phyloP scores from a whole-genome alignment of 2,329 filamentous ascomycete genomes.

The Cryphonectria carpinicola region DNA sequence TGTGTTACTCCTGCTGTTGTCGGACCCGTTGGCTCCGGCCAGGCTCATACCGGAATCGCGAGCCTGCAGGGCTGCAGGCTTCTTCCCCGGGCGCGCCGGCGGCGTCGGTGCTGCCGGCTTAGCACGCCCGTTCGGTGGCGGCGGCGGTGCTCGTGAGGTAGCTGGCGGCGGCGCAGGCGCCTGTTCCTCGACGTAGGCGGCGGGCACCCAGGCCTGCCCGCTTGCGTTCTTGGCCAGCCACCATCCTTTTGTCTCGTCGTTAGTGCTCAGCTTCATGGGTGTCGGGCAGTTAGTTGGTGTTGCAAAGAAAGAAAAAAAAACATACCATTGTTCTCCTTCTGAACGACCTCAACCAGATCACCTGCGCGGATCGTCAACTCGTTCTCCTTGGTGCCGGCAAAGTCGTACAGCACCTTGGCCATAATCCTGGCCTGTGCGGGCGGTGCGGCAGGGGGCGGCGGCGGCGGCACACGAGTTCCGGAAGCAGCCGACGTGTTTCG shows the following conservation, averaged over 20 bases:
- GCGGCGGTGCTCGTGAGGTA: slow-evolving; percentile 62
- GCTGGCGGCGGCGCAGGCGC: slow-evolving; percentile 59
- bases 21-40: slow-evolving; percentile 57
- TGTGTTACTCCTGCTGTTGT: slow-evolving; percentile 69
- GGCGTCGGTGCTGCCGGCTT: slow-evolving; percentile 78
- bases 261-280: slow-evolving; percentile 30
- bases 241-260: slow-evolving; percentile 74
- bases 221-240: slow-evolving; percentile 80
- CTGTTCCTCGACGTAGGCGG: slow-evolving; percentile 90
- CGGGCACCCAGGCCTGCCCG: slow-evolving; percentile 90
- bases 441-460: slow-evolving; percentile 68
- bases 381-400: slow-evolving; percentile 80
- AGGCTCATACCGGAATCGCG: slow-evolving; percentile 73
- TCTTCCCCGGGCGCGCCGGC: slow-evolving; percentile 75
- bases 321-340: slow-evolving; percentile 94
- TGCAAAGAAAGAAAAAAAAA: slow-evolving; percentile 15
- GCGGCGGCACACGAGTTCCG: slow-evolving; percentile 62
- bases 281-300: neutral
- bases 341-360: slow-evolving; percentile 85
- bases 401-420: slow-evolving; percentile 92
- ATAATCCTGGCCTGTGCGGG: slow-evolving; percentile 71
- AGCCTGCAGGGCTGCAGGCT: slow-evolving; percentile 69
- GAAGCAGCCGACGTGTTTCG: slow-evolving; percentile 59
- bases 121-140: slow-evolving; percentile 61
- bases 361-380: slow-evolving; percentile 81